Conservation (phyloP, 805 yeast genomes). For the Kluyveromyces aestuarii region DNA sequence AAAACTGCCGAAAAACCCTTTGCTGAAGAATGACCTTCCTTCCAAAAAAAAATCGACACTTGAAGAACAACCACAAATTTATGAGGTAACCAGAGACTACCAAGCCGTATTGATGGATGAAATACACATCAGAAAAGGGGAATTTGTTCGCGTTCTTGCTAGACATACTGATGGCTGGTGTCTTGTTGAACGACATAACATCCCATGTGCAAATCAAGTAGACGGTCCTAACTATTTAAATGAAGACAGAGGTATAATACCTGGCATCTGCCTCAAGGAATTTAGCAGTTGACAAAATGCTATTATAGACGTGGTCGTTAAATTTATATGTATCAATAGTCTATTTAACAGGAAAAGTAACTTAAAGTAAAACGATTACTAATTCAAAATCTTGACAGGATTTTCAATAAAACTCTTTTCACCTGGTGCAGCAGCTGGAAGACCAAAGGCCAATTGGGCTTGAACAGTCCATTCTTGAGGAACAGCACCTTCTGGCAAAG, state of each 20-base stretch:
- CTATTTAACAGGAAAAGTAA: too few relatives aligned
- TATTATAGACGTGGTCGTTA: too few relatives aligned
- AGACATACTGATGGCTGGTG: slow-evolving; percentile 40
- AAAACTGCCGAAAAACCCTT: neutral
- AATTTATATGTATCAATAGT: too few relatives aligned
- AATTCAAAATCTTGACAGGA: slow-evolving; percentile 31
- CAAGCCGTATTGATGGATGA: slow-evolving; percentile 31
- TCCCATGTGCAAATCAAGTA: slow-evolving; percentile 1
- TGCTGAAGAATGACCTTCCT: neutral
- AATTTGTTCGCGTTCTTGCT: slow-evolving; percentile 28
- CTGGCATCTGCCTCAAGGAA: slow-evolving; percentile 28
- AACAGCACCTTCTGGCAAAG: slow-evolving; percentile 31
- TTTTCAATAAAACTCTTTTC: slow-evolving; percentile 36
- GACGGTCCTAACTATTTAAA: slow-evolving; percentile 24
- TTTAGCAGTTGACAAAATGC: neutral
- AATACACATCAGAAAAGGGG: slow-evolving; percentile 25
- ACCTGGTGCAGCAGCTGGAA: slow-evolving; percentile 29
- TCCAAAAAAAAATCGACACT: neutral
- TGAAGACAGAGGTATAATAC: slow-evolving; percentile 34
- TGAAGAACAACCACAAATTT: slow-evolving; percentile 3
- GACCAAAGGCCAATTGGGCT: slow-evolving; percentile 44
- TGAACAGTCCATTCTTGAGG: slow-evolving; percentile 38
- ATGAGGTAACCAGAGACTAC: slow-evolving; percentile 20
- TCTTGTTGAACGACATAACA: slow-evolving; percentile 23
- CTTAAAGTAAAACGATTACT: neutral